Evolutionary conservation across 2,329 filamentous ascomycete species (phyloP).

Genomic region (Diaporthe eres): DNA sequence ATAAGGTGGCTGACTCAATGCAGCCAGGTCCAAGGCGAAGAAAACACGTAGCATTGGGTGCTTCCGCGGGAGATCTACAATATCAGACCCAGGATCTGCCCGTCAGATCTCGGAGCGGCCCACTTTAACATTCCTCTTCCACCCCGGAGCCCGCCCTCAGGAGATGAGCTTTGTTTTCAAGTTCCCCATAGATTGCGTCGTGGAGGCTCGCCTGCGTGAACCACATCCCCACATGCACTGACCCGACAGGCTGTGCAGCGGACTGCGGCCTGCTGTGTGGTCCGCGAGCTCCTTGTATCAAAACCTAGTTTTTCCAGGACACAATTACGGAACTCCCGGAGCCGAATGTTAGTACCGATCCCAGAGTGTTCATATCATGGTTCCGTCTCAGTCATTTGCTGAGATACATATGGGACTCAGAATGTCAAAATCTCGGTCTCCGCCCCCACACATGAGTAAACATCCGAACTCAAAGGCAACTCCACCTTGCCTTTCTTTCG

Average conservation of each 20-base stretch:
- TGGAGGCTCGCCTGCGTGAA: not conserved
- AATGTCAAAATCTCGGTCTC: not conserved
- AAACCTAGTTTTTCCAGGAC: not conserved
- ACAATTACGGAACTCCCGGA: not conserved
- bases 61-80: not conserved
- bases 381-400: not conserved
- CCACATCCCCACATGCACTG: not conserved
- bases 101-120: constrained; percentile 6
- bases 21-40: not conserved
- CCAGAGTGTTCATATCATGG: not conserved
- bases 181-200: not conserved
- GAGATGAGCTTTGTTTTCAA: constrained; percentile 14
- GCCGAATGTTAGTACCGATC: not conserved
- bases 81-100: constrained; percentile 14
- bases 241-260: not conserved
- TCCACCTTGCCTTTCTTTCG: not conserved
- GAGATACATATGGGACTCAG: too few relatives aligned
- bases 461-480: not conserved
- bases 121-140: not conserved
- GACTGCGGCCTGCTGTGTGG: not conserved
- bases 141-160: not conserved
- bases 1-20: not conserved
- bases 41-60: not conserved
- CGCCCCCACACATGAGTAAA: not conserved
- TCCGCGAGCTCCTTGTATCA: not conserved